These are phyloP conservation scores for Phytophthora colocasiae DNA, from an alignment of 352 stramenopile species.

Conservation along the genomic window DNA sequence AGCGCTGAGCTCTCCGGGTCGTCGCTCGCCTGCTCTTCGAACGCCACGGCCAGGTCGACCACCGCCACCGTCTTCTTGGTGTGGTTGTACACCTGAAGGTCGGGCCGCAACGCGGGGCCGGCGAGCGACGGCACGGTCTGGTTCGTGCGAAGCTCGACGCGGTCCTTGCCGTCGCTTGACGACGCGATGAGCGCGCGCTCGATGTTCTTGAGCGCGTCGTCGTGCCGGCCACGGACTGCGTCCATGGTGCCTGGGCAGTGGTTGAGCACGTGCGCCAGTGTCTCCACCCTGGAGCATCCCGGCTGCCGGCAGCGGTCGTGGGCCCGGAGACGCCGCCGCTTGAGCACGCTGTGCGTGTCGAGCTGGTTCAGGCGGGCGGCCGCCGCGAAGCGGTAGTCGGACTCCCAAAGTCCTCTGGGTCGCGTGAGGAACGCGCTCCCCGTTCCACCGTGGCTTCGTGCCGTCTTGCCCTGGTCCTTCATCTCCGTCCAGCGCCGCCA, in stretches of 20 bases:
- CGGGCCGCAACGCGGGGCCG: constrained; percentile 9
- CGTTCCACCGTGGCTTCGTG: not conserved
- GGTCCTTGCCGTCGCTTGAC: not conserved
- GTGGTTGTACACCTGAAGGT: constrained; percentile 9
- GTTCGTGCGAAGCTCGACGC: constrained; percentile 15
- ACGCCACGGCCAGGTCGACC: not conserved
- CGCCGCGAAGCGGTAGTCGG: constrained; percentile 24
- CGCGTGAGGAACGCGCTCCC: constrained; percentile 21
- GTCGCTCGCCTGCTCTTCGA: not conserved
- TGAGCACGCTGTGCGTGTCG: constrained; percentile 6
- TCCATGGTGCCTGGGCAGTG: constrained; percentile 20
- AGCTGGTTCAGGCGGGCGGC: constrained; percentile 21
- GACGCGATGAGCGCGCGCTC: constrained; percentile 5
- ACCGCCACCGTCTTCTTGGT: not conserved
- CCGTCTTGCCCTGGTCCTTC: constrained; percentile 17
- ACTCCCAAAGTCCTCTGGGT: constrained; percentile 14
- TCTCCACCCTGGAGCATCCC: constrained; percentile 4
- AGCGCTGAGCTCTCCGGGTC: not conserved
- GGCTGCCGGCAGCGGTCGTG: constrained; percentile 10
- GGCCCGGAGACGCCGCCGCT: constrained; percentile 5
- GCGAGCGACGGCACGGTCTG: constrained; percentile 14
- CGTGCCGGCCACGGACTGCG: constrained; percentile 4
- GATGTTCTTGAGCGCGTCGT: constrained; percentile 26
- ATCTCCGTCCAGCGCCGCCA: not conserved
- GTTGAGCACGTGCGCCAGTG: constrained; percentile 20